Conservation (phyloP, 768 basidiomycete genomes). For the Termitomyces sp. region DNA sequence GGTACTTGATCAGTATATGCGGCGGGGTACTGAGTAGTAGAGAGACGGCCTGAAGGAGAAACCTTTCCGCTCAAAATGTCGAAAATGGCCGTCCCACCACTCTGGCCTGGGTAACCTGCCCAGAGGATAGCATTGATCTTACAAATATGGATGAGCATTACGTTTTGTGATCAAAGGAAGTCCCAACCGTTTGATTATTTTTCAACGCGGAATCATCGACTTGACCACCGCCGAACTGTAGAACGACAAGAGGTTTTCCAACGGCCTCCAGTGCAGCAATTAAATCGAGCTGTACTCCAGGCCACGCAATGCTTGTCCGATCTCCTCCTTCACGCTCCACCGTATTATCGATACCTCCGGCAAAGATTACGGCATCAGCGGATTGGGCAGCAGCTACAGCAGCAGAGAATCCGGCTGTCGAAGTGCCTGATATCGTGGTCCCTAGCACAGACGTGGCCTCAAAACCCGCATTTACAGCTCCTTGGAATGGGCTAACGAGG, state of each 20-base stretch:
- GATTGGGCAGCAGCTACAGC: slow-evolving; percentile 43
- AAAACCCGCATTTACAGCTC: slow-evolving; percentile 42
- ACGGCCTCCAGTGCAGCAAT: slow-evolving; percentile 37
- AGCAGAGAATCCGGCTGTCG: slow-evolving; percentile 41
- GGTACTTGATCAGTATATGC: slow-evolving; percentile 40
- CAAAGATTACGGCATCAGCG: slow-evolving; percentile 47
- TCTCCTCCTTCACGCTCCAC: slow-evolving; percentile 46
- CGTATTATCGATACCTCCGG: slow-evolving; percentile 48
- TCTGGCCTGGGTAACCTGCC: slow-evolving; percentile 56
- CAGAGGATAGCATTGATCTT: slow-evolving; percentile 51
- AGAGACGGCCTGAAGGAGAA: slow-evolving; percentile 51
- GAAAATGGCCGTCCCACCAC: slow-evolving; percentile 47
- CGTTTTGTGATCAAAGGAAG: background rate
- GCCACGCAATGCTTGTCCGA: slow-evolving; percentile 46
- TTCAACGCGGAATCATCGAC: slow-evolving; percentile 45
- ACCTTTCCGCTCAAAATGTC: slow-evolving; percentile 48
- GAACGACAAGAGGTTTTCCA: slow-evolving; percentile 46
- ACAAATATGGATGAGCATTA: background rate
- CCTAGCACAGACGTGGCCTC: slow-evolving; percentile 37
- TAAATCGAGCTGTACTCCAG: slow-evolving; percentile 49
- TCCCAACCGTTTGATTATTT: slow-evolving; percentile 32
- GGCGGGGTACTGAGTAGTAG: slow-evolving; percentile 49
- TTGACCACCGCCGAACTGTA: slow-evolving; percentile 57
- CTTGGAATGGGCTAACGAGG: slow-evolving; percentile 49
- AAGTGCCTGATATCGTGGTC: slow-evolving; percentile 33